These are phyloP conservation scores for Lasiodiplodia theobromae DNA, from an alignment of 2,329 filamentous ascomycete species.

Conservation along the genomic window DNA sequence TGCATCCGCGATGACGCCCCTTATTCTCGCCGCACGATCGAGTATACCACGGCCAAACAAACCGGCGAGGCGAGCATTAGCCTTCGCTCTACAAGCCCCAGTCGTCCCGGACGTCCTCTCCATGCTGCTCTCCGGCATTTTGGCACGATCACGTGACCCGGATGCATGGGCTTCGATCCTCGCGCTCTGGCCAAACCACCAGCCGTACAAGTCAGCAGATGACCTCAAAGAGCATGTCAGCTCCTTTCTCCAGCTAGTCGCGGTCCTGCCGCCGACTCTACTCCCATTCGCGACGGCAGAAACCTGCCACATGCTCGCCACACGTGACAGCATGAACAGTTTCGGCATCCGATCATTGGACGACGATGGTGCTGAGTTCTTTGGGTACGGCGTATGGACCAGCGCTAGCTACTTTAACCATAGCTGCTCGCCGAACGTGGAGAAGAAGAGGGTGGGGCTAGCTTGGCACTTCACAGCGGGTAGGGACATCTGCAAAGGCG, in stretches of 20 bases:
- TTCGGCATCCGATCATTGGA: slow-evolving; percentile 55
- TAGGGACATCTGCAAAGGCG: slow-evolving; percentile 45
- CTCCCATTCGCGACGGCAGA: slow-evolving; percentile 44
- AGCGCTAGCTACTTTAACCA: slow-evolving; percentile 59
- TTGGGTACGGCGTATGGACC: slow-evolving; percentile 57
- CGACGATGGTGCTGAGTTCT: slow-evolving; percentile 56
- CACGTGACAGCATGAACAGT: slow-evolving; percentile 54
- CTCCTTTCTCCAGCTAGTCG: slow-evolving; percentile 53
- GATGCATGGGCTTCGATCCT: slow-evolving; percentile 43
- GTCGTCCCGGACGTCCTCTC: slow-evolving; percentile 49
- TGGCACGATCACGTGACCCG: slow-evolving; percentile 43
- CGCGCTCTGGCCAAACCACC: slow-evolving; percentile 48
- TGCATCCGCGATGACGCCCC: neutral
- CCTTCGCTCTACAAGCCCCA: slow-evolving; percentile 8
- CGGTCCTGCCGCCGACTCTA: slow-evolving; percentile 47
- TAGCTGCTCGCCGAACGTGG: slow-evolving; percentile 53
- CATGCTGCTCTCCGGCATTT: slow-evolving; percentile 51
- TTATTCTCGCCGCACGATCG: slow-evolving; percentile 31
- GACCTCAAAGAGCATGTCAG: slow-evolving; percentile 50
- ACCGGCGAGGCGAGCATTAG: slow-evolving; percentile 7
- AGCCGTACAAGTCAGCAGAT: slow-evolving; percentile 50
- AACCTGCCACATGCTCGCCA: slow-evolving; percentile 45
- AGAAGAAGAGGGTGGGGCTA: slow-evolving; percentile 50
- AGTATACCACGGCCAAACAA: slow-evolving; percentile 43
- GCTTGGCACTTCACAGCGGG: slow-evolving; percentile 51